Conservation (phyloP, 305 asterid genomes). For the Fraxinus paxiana region DNA sequence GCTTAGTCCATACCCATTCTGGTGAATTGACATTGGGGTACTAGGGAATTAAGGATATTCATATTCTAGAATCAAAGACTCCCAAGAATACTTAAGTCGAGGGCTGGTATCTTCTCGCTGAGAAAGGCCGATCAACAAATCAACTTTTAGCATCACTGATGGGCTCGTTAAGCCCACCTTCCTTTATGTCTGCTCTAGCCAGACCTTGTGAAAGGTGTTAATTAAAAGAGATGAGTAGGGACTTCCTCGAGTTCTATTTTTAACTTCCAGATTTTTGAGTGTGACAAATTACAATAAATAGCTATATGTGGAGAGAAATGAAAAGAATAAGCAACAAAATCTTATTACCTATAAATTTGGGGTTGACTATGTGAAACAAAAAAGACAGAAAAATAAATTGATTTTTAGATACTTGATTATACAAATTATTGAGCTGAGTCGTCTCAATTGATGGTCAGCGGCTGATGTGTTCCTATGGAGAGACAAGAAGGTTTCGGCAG, state of each 20-base stretch:
- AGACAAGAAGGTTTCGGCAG: conserved; percentile 69
- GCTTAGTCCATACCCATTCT: not conserved
- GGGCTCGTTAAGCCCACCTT: not conserved
- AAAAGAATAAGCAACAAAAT: not conserved
- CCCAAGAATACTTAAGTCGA: not conserved
- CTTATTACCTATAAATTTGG: not conserved
- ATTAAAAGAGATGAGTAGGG: not conserved
- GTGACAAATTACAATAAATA: not conserved
- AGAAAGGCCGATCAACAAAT: not conserved
- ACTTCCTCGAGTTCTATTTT: not conserved
- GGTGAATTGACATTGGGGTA: not conserved
- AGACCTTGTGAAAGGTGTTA: not conserved
- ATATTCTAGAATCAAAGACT: not conserved
- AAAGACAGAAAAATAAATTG: not conserved
- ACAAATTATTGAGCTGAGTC: conserved; percentile 2
- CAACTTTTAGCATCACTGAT: not conserved
- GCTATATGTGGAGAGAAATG: not conserved
- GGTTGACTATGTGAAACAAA: not conserved
- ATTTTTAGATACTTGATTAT: not conserved
- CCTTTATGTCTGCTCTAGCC: not conserved
- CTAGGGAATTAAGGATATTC: not conserved
- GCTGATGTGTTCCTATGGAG: conserved; percentile 82
- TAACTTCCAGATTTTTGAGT: not conserved
- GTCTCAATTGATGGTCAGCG: conserved; percentile 34
- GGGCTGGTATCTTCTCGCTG: not conserved